phyloP scores from a whole-genome alignment of 805 yeast species.

The Suhomyces faveliae region DNA sequence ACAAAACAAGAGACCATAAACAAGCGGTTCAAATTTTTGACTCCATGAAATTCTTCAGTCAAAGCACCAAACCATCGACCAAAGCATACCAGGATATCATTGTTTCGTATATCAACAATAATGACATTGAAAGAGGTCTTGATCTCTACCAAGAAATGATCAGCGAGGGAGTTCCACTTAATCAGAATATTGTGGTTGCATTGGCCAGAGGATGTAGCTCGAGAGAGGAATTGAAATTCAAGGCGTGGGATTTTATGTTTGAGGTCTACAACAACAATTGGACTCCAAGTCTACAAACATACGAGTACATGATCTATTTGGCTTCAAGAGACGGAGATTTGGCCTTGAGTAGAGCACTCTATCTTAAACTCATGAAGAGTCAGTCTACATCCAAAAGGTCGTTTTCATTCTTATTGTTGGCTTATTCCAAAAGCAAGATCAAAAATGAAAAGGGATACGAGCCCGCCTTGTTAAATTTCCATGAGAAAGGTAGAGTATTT shows the following conservation, averaged over 20 bases:
- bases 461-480: slow-evolving; percentile 36
- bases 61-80: slow-evolving; percentile 63
- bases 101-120: slow-evolving; percentile 57
- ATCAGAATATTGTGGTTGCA: slow-evolving; percentile 45
- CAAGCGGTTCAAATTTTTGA: slow-evolving; percentile 76
- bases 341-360: slow-evolving; percentile 66
- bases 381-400: slow-evolving; percentile 36
- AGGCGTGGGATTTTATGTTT: slow-evolving; percentile 79
- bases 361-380: slow-evolving; percentile 43
- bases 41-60: slow-evolving; percentile 77
- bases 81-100: slow-evolving; percentile 72
- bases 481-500: slow-evolving; percentile 46
- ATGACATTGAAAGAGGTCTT: slow-evolving; percentile 69
- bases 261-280: slow-evolving; percentile 51
- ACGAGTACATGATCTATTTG: slow-evolving; percentile 69
- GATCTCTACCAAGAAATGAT: slow-evolving; percentile 75
- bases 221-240: slow-evolving; percentile 42
- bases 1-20: slow-evolving; percentile 45
- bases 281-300: slow-evolving; percentile 48
- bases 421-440: slow-evolving; percentile 43
- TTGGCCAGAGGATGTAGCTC: slow-evolving; percentile 69
- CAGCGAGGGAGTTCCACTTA: slow-evolving; percentile 21
- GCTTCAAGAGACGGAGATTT: slow-evolving; percentile 82
- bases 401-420: slow-evolving; percentile 46
- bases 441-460: slow-evolving; percentile 16